Percentiles rank a stretch among this genome's conserved stretches.
Evolutionary conservation across 192 early-diverging fungal species (phyloP).

Genomic region (Phlyctochytrium planicorne): DNA sequence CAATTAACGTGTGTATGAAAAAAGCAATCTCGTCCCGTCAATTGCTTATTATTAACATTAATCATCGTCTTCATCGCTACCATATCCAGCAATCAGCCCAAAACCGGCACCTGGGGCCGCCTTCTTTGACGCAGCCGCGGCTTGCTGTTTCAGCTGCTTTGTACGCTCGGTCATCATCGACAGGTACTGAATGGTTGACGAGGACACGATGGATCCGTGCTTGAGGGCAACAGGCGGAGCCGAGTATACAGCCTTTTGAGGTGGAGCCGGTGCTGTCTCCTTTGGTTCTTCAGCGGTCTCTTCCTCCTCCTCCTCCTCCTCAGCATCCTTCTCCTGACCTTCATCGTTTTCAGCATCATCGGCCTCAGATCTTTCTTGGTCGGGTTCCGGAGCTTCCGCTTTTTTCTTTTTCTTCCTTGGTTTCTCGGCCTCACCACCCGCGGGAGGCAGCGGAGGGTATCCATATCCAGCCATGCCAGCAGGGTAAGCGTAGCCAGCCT

Average conservation of each 20-base stretch:
- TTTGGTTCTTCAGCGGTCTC: neutral
- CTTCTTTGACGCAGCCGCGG: slow-evolving; percentile 8
- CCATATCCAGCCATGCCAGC: neutral
- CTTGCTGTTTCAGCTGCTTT: neutral
- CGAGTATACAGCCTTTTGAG: neutral
- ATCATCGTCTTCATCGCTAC: no score
- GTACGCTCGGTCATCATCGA: slow-evolving; percentile 13
- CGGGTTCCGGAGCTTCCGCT: neutral
- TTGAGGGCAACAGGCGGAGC: neutral
- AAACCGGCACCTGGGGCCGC: neutral
- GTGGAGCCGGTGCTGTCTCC: neutral
- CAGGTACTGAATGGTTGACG: slow-evolving; percentile 24
- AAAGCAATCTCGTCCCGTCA: no score
- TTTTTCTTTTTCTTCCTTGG: neutral
- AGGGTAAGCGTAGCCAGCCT: neutral
- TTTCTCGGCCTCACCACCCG: neutral
- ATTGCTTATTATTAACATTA: no score
- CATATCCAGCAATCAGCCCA: neutral
- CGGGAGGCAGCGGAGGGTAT: neutral
- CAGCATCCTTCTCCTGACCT: neutral
- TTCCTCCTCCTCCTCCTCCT: neutral
- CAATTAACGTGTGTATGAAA: no score
- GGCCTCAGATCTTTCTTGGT: neutral
- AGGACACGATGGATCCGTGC: slow-evolving; percentile 13
- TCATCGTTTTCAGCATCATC: neutral